Evolutionary conservation across 2,329 filamentous ascomycete genomes (phyloP).

Genomic region (Diaporthe longicolla): DNA sequence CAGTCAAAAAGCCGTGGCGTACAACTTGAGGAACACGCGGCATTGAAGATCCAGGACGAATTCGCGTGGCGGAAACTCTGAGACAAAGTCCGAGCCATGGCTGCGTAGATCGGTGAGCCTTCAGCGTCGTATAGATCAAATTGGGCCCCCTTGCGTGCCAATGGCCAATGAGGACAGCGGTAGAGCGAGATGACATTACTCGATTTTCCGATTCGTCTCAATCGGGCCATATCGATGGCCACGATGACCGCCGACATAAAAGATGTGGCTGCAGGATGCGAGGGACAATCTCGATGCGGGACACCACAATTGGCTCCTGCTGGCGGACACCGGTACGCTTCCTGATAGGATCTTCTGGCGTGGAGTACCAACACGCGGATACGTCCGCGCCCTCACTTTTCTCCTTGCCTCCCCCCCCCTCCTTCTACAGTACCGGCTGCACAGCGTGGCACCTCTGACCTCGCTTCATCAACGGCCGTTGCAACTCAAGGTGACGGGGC

Average conservation of each 20-base stretch:
- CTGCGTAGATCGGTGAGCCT: conserved; percentile 41
- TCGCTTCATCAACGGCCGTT: conserved; percentile 38
- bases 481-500: conserved; percentile 7
- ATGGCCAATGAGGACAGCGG: conserved; percentile 36
- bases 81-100: conserved; percentile 41
- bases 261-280: conserved; percentile 28
- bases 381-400: conserved; percentile 2
- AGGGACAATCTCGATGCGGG: conserved; percentile 25
- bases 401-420: background rate
- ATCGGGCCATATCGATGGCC: conserved; percentile 33
- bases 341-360: background rate
- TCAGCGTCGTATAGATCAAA: conserved; percentile 43
- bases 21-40: background rate
- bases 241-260: conserved; percentile 27
- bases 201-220: conserved; percentile 39
- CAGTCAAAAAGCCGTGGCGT: background rate
- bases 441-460: conserved; percentile 19
- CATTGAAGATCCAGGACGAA: conserved; percentile 9
- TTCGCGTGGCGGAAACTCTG: conserved; percentile 32
- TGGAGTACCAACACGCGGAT: conserved; percentile 22
- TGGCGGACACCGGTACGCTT: conserved; percentile 10
- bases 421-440: background rate
- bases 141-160: conserved; percentile 11
- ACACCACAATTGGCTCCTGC: conserved; percentile 8
- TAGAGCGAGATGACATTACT: conserved; percentile 41